These are phyloP conservation scores for Alternaria angustiovoidea DNA, from an alignment of 2,329 filamentous ascomycete species.

Conservation along the genomic window DNA sequence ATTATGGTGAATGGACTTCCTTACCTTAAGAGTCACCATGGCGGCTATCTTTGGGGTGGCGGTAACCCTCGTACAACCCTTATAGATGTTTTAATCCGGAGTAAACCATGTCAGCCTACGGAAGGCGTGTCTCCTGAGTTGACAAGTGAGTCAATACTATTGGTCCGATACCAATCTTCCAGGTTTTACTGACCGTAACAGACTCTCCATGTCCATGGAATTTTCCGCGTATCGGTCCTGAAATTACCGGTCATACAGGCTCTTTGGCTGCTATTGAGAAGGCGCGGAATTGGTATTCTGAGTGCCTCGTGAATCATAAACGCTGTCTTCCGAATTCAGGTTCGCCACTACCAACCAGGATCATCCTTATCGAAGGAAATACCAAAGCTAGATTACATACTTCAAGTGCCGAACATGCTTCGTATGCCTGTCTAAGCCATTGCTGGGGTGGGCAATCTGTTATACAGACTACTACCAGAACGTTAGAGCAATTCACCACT, in stretches of 20 bases:
- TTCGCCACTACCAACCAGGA: background rate
- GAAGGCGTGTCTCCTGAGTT: too few relatives aligned
- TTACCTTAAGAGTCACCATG: too few relatives aligned
- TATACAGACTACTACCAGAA: background rate
- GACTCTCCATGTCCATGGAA: background rate
- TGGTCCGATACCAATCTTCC: too few relatives aligned
- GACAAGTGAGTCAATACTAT: too few relatives aligned
- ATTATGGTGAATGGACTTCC: too few relatives aligned
- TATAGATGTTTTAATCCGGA: too few relatives aligned
- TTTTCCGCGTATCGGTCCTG: rapidly evolving
- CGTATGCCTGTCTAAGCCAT: slow-evolving; percentile 14
- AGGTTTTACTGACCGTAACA: background rate
- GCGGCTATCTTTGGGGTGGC: too few relatives aligned
- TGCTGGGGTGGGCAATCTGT: slow-evolving; percentile 8
- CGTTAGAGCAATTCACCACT: background rate
- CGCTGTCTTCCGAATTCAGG: background rate
- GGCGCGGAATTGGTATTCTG: background rate
- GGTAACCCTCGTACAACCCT: too few relatives aligned
- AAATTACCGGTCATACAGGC: background rate
- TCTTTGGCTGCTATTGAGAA: background rate
- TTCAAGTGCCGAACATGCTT: background rate
- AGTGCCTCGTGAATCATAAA: background rate
- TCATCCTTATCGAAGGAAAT: background rate
- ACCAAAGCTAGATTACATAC: background rate
- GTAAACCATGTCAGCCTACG: too few relatives aligned